A percentile compares a stretch with the other conserved stretches of the same genome.
phyloP scores from a whole-genome alignment of 306 rosid genomes.

The Arachis hypogaea region DNA sequence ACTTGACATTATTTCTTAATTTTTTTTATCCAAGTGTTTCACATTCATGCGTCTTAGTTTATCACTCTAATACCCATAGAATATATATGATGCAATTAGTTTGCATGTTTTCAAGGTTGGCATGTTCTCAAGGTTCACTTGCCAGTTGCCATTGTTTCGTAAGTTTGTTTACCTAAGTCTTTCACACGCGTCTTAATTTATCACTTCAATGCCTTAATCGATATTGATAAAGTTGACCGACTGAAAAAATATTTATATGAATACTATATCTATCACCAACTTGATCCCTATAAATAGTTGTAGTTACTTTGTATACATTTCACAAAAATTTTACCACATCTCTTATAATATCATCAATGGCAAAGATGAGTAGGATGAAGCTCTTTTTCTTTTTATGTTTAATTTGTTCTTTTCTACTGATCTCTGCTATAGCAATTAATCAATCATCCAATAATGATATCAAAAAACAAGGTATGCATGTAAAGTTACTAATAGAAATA shows the following conservation, averaged over 20 bases:
- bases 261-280: no score
- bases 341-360: background rate
- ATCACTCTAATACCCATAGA: no score
- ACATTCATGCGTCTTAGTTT: no score
- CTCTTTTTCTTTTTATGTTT: slow-evolving; percentile 3
- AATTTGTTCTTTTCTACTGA: background rate
- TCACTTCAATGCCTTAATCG: background rate
- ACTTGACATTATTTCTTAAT: no score
- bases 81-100: background rate
- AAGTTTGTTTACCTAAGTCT: slow-evolving; percentile 19
- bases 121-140: background rate
- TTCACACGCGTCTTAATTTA: slow-evolving; percentile 31
- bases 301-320: background rate
- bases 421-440: slow-evolving; percentile 17
- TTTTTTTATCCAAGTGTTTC: no score
- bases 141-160: slow-evolving; percentile 31
- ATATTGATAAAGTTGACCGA: slow-evolving; percentile 27
- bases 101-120: background rate
- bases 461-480: slow-evolving; percentile 23
- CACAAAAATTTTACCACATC: slow-evolving; percentile 6
- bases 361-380: slow-evolving; percentile 35
- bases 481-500: no score
- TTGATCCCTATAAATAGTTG: slow-evolving; percentile 31
- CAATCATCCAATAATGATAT: slow-evolving; percentile 37
- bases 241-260: background rate